These are phyloP conservation scores for Myrmaecium sp. DNA, from an alignment of 2,329 filamentous ascomycete genomes.

Conservation along the genomic window DNA sequence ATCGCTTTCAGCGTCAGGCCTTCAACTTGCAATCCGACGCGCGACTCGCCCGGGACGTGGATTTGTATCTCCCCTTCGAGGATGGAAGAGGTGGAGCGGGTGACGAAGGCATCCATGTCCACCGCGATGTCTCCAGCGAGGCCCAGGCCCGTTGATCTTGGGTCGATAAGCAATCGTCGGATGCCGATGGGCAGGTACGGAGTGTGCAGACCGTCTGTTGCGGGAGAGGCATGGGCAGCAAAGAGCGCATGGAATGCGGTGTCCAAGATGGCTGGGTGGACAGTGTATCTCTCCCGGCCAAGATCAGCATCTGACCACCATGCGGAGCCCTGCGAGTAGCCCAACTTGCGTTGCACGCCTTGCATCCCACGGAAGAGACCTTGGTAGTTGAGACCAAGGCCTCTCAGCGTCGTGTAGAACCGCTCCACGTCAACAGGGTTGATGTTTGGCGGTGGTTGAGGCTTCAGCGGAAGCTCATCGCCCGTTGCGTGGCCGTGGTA, in stretches of 20 bases:
- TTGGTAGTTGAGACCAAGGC: slow-evolving; percentile 10
- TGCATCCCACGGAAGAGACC: slow-evolving; percentile 4
- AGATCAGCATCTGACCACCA: neutral
- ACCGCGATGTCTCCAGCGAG: slow-evolving; percentile 3
- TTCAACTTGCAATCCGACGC: slow-evolving; percentile 4
- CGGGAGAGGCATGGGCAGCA: slow-evolving; percentile 13
- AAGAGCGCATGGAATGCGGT: slow-evolving; percentile 15
- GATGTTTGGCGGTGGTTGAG: neutral
- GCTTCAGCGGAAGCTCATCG: neutral
- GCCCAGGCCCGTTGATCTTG: slow-evolving; percentile 3
- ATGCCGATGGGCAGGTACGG: slow-evolving; percentile 11
- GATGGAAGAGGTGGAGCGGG: neutral
- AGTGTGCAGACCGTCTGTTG: slow-evolving; percentile 11
- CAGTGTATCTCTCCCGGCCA: slow-evolving; percentile 7
- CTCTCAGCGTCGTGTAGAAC: slow-evolving; percentile 8
- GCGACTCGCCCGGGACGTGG: neutral
- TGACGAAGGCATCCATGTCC: neutral
- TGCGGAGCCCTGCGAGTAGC: slow-evolving; percentile 3
- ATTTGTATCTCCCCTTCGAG: neutral
- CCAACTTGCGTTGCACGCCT: slow-evolving; percentile 5
- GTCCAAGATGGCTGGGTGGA: slow-evolving; percentile 17
- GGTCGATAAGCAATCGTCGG: slow-evolving; percentile 9
- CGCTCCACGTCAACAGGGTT: slow-evolving; percentile 2
- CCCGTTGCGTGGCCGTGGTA: slow-evolving; percentile 4
- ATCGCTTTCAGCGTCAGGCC: slow-evolving; percentile 5